Evolutionary conservation across 2,329 filamentous ascomycete species (phyloP).

Genomic region (Pezicula rhizophila): DNA sequence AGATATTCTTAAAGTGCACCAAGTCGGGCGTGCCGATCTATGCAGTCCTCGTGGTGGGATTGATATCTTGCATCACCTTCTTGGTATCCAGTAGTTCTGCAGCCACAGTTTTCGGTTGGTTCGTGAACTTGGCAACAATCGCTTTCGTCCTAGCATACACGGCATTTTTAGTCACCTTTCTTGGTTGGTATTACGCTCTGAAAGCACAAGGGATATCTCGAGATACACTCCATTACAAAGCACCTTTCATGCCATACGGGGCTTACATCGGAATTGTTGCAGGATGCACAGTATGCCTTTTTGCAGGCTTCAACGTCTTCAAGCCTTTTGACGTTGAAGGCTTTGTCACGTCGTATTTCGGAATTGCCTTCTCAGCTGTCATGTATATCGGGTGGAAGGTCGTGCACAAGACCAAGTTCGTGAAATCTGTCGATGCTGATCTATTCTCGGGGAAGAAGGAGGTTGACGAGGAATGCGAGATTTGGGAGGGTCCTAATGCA

Average conservation of each 20-base stretch:
- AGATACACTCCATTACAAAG: slow-evolving; percentile 43
- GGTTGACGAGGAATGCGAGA: slow-evolving; percentile 24
- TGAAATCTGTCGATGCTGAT: slow-evolving; percentile 29
- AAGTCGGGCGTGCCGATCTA: slow-evolving; percentile 41
- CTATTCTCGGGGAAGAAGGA: slow-evolving; percentile 33
- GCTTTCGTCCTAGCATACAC: slow-evolving; percentile 40
- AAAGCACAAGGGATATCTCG: slow-evolving; percentile 43
- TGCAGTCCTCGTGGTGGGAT: slow-evolving; percentile 34
- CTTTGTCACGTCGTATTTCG: slow-evolving; percentile 50
- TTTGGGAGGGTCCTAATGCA: too few relatives aligned
- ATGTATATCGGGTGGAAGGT: slow-evolving; percentile 65
- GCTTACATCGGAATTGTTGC: slow-evolving; percentile 43
- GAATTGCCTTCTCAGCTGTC: slow-evolving; percentile 42
- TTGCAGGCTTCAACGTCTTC: slow-evolving; percentile 52
- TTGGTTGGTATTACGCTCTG: slow-evolving; percentile 45
- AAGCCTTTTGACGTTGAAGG: slow-evolving; percentile 36
- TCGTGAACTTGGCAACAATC: slow-evolving; percentile 45
- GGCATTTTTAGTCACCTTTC: slow-evolving; percentile 39
- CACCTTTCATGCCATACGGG: slow-evolving; percentile 44
- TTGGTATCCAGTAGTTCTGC: slow-evolving; percentile 36
- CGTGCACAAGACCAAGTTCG: slow-evolving; percentile 36
- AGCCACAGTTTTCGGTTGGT: slow-evolving; percentile 45
- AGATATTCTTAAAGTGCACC: slow-evolving; percentile 40
- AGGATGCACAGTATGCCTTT: slow-evolving; percentile 43
- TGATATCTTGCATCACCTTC: slow-evolving; percentile 39